A percentile compares a stretch with the other conserved stretches of the same genome.
Evolutionary conservation across 2,329 filamentous ascomycete species (phyloP).

Genomic region (Fusarium sp.): DNA sequence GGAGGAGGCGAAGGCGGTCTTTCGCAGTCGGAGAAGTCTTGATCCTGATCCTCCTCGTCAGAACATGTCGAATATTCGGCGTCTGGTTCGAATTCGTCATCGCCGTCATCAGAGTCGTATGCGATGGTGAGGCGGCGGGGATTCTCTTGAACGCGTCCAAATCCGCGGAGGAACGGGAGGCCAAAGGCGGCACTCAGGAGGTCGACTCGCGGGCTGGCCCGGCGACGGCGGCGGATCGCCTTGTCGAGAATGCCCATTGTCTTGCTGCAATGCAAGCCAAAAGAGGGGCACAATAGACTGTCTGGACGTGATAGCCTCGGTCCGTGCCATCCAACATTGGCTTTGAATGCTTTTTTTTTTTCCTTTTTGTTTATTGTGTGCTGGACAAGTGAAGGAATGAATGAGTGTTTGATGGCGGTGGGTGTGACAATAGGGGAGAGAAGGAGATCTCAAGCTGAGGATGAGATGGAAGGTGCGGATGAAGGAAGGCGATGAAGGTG

Average conservation of each 20-base stretch:
- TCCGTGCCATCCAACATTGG: background rate
- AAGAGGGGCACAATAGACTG: background rate
- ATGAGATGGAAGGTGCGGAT: background rate
- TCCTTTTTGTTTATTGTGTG: background rate
- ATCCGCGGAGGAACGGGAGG: constrained; percentile 40
- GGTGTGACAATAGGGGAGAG: constrained; percentile 14
- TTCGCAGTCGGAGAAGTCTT: constrained; percentile 7
- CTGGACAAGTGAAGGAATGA: background rate
- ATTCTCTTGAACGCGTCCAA: constrained; percentile 19
- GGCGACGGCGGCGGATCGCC: constrained; percentile 26
- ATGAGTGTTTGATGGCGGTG: constrained; percentile 2
- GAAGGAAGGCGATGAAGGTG: background rate
- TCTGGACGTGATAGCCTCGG: background rate
- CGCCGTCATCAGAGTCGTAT: constrained; percentile 21
- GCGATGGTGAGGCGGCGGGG: constrained; percentile 12
- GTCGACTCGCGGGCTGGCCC: constrained; percentile 43
- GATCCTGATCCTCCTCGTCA: constrained; percentile 11
- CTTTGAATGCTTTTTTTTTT: background rate
- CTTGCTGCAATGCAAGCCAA: constrained; percentile 1
- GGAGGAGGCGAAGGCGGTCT: constrained; percentile 10
- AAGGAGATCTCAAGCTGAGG: constrained; percentile 23
- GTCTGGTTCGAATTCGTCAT: constrained; percentile 20
- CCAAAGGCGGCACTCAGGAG: constrained; percentile 49
- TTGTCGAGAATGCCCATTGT: constrained; percentile 44
- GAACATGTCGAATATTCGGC: constrained; percentile 19